Conservation (phyloP, 805 yeast species). For the Wickerhamiella bombiphila region DNA sequence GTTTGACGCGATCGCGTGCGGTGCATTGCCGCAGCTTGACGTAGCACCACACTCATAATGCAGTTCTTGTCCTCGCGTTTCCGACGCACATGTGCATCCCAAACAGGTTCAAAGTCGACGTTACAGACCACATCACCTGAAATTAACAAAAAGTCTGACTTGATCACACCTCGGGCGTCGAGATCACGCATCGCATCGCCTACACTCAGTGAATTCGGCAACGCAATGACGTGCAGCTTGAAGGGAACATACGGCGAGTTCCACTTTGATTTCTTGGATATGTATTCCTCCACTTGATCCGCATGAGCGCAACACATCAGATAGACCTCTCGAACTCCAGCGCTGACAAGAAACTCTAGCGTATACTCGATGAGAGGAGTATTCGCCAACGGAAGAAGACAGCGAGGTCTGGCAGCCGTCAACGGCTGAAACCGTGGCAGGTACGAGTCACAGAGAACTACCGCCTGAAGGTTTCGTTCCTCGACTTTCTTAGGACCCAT, state of each 20-base stretch:
- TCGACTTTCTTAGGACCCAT: constrained; percentile 13
- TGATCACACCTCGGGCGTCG: constrained; percentile 77
- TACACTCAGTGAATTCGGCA: constrained; percentile 77
- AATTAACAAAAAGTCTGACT: constrained; percentile 78
- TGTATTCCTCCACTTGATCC: constrained; percentile 69
- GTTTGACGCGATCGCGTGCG: constrained; percentile 61
- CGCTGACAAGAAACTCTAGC: constrained; percentile 79
- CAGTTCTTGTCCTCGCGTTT: constrained; percentile 73
- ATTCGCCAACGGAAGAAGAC: constrained; percentile 82
- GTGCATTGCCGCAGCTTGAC: constrained; percentile 72
- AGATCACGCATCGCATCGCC: constrained; percentile 97
- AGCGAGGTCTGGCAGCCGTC: constrained; percentile 73
- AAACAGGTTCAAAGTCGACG: constrained; percentile 58
- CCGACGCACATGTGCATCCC: constrained; percentile 58
- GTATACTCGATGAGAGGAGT: constrained; percentile 92
- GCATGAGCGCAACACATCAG: constrained; percentile 86
- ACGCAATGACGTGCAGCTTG: constrained; percentile 59
- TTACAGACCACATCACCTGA: constrained; percentile 95
- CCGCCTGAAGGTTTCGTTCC: constrained; percentile 52
- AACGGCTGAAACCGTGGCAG: constrained; percentile 88
- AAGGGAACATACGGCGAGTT: constrained; percentile 52
- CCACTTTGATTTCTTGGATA: constrained; percentile 39
- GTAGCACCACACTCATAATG: constrained; percentile 84
- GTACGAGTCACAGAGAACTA: constrained; percentile 86
- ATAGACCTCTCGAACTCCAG: constrained; percentile 80